phyloP scores from a whole-genome alignment of 1,139 yeast species.

The Meyerozyma guilliermondii region DNA sequence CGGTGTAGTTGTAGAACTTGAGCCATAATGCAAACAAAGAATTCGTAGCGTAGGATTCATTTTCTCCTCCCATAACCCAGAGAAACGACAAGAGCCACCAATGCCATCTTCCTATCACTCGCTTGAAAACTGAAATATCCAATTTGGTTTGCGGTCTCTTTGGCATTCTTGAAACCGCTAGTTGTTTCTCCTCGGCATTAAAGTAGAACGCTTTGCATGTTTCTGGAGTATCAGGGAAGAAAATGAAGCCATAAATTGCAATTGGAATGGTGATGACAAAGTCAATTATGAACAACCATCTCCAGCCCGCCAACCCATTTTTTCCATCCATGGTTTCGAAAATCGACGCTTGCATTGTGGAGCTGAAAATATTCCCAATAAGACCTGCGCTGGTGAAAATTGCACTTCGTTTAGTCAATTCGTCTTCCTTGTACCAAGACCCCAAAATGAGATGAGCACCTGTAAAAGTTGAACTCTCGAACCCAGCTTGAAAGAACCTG shows the following conservation, averaged over 20 bases:
- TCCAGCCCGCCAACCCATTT: constrained; percentile 32
- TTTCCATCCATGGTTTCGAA: constrained; percentile 25
- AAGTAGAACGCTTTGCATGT: constrained; percentile 31
- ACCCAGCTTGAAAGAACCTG: constrained; percentile 50
- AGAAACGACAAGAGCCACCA: constrained; percentile 52
- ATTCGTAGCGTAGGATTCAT: constrained; percentile 50
- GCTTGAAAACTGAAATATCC: constrained; percentile 38
- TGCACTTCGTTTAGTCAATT: constrained; percentile 45
- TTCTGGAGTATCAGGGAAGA: constrained; percentile 58
- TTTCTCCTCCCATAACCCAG: constrained; percentile 60
- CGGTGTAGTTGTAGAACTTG: constrained; percentile 35
- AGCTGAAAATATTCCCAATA: constrained; percentile 44
- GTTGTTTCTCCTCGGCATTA: constrained; percentile 29
- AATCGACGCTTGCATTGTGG: constrained; percentile 32
- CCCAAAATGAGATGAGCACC: constrained; percentile 53
- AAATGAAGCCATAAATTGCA: constrained; percentile 47
- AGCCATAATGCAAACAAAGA: constrained; percentile 51
- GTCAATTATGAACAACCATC: constrained; percentile 37
- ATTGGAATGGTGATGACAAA: constrained; percentile 41
- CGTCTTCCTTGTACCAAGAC: constrained; percentile 47
- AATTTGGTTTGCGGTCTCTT: constrained; percentile 31
- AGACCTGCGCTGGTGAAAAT: constrained; percentile 50
- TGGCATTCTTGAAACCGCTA: constrained; percentile 35
- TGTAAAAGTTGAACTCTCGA: constrained; percentile 50
- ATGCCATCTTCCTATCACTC: constrained; percentile 54